These are phyloP conservation scores for Narthecium ossifragum DNA, from an alignment of 106 monocot species.

Conservation along the genomic window DNA sequence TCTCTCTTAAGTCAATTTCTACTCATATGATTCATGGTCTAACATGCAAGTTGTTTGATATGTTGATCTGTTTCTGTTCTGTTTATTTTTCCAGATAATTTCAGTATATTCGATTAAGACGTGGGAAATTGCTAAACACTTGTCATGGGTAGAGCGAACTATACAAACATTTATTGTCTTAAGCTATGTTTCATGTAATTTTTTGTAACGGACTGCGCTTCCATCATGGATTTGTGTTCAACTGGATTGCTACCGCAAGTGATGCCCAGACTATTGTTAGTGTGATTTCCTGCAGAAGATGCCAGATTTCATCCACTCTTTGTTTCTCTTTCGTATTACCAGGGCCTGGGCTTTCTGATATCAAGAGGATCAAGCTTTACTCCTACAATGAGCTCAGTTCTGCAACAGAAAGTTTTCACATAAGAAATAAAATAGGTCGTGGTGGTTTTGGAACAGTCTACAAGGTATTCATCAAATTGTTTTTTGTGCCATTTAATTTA, in stretches of 20 bases:
- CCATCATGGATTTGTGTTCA: too few relatives aligned
- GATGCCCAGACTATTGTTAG: not conserved
- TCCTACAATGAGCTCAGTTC: conserved; percentile 56
- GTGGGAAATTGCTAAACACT: too few relatives aligned
- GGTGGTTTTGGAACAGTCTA: conserved; percentile 64
- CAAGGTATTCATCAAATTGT: conserved; percentile 25
- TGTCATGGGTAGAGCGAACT: too few relatives aligned
- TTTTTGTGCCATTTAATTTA: too few relatives aligned
- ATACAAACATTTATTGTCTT: too few relatives aligned
- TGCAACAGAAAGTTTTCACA: conserved; percentile 53
- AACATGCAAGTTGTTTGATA: too few relatives aligned
- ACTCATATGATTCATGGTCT: too few relatives aligned
- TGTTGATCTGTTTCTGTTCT: not conserved
- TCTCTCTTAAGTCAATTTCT: not conserved
- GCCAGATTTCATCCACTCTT: not conserved
- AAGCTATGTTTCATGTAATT: too few relatives aligned
- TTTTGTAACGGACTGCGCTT: too few relatives aligned
- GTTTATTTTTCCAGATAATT: not conserved
- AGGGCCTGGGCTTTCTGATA: conserved; percentile 25
- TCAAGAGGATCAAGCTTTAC: conserved; percentile 43
- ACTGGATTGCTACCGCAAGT: not conserved
- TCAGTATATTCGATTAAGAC: too few relatives aligned
- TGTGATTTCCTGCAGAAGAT: not conserved
- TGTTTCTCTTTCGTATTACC: not conserved
- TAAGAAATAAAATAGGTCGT: conserved; percentile 45